A percentile compares a stretch with the other conserved stretches of the same genome.
phyloP scores from a whole-genome alignment of 306 rosid species.

The Psophocarpus tetragonolobus region DNA sequence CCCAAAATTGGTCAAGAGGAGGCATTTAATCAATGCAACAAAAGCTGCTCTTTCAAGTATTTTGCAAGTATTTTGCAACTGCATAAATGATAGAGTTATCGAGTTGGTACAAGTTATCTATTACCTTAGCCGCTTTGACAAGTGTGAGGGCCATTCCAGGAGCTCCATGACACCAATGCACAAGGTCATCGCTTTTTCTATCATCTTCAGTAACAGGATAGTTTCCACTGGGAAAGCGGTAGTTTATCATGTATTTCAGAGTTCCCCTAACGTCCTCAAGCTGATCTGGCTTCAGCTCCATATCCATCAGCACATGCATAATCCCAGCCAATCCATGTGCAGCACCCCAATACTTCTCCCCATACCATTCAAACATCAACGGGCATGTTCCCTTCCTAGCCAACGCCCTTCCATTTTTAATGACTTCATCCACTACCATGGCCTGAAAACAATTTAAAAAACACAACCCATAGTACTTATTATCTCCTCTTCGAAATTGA shows the following conservation, averaged over 20 bases:
- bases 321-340: conserved; percentile 89
- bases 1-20: neutral
- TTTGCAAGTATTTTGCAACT: neutral
- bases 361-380: conserved; percentile 79
- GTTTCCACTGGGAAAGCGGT: conserved; percentile 63
- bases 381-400: conserved; percentile 59
- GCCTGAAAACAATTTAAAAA: conserved; percentile 40
- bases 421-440: conserved; percentile 52
- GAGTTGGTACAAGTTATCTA: conserved; percentile 15
- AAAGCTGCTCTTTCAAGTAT: neutral
- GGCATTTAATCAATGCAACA: neutral
- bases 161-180: conserved; percentile 93
- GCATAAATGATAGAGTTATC: neutral
- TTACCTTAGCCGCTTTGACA: conserved; percentile 79
- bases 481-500: neutral
- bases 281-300: conserved; percentile 71
- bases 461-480: conserved; percentile 10
- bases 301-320: conserved; percentile 74
- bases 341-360: conserved; percentile 83
- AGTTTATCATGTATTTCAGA: conserved; percentile 62
- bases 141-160: conserved; percentile 79
- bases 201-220: conserved; percentile 68
- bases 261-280: conserved; percentile 66
- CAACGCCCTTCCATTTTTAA: conserved; percentile 62
- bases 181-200: conserved; percentile 54